Base-by-base conservation (phyloP, 345 rosid species). In the Sonneratia caseolaris region DNA sequence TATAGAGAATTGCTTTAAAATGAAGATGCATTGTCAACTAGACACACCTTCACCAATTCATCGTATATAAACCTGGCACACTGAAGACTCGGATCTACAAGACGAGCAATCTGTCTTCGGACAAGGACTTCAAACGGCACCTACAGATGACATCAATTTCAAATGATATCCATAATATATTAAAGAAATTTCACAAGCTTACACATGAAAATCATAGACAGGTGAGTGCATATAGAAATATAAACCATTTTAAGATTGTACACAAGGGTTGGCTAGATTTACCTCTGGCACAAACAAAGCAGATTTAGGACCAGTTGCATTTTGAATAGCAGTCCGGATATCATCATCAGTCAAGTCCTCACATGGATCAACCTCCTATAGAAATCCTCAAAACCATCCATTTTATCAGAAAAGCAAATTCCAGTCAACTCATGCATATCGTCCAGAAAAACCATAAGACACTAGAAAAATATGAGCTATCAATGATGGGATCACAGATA, bases 361-460 rank as follows among this genome's bases (percentile, higher is more conserved):
- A 73, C 98, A 94, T 38, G 96, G 98, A 82, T 94, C 96, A 78
- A 94, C 98, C 76, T 91, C 97, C 98, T 94, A 79, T 74, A 80
- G 12, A 45, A 64, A 18, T 70, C 49, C 76, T 37, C 35, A 73
- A 70, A 59, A 6, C 51, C 49, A 64, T 10, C 51, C 49, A 64
- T 10, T 49, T 27, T 21, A n/a, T 57, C 12, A 24, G 64, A 16
- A 61, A 57, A 21, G 21, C 27, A 2, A 32, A n/a, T 56, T 56
- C 62, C 12, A 56, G 62, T 21, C 35, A 5, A 57, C 59, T 57
- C 64, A 57, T 19, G 64, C n/a, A 55, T 57, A 57, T 57, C 3
- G 21, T 57, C n/a, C 21, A 19, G 57, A 53, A 53, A 15, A 53
- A 0, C 14, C 57, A 53, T 53, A 16, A 53, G 21, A 9, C 57